These are phyloP conservation scores for Tylopilus vinaceipallidus DNA, from an alignment of 768 basidiomycete genomes.

Conservation along the genomic window DNA sequence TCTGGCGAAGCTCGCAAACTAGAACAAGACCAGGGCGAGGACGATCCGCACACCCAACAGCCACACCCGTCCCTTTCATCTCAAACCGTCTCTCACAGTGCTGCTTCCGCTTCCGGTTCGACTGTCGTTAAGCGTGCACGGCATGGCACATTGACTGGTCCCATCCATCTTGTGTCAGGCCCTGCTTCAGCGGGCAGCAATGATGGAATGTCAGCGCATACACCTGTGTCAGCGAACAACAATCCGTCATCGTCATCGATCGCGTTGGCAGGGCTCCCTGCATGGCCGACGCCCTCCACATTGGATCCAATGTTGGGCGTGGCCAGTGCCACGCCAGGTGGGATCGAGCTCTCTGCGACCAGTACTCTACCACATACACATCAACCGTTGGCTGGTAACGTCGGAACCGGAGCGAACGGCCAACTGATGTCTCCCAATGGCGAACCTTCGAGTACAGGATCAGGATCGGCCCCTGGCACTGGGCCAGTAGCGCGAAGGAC, in stretches of 20 bases:
- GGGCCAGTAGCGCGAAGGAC: conserved; percentile 13
- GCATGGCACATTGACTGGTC: conserved; percentile 26
- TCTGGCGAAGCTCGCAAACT: conserved; percentile 15
- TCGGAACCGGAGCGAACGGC: conserved; percentile 7
- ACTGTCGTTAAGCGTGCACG: conserved; percentile 26
- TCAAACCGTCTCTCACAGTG: conserved; percentile 7
- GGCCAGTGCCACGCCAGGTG: conserved; percentile 32
- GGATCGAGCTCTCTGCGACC: conserved; percentile 28
- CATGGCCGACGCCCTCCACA: conserved; percentile 32
- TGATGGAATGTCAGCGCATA: conserved; percentile 22
- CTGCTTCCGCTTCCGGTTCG: not conserved
- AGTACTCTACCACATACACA: conserved; percentile 13
- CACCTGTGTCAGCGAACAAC: conserved; percentile 12
- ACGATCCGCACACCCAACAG: conserved; percentile 16
- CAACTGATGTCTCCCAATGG: conserved; percentile 20
- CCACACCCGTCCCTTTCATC: conserved; percentile 3
- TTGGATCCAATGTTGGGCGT: conserved; percentile 32
- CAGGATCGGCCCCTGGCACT: not conserved
- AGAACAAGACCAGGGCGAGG: conserved; percentile 32
- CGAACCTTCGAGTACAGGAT: conserved; percentile 15
- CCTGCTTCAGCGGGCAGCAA: conserved; percentile 13
- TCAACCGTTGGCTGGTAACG: conserved; percentile 8
- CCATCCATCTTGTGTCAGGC: conserved; percentile 20
- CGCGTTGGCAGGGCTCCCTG: conserved; percentile 29
- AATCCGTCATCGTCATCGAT: conserved; percentile 19